A percentile compares a stretch with the other conserved stretches of the same genome.
phyloP scores from a whole-genome alignment of 306 rosid species.

The apple (Malus domestica) region DNA sequence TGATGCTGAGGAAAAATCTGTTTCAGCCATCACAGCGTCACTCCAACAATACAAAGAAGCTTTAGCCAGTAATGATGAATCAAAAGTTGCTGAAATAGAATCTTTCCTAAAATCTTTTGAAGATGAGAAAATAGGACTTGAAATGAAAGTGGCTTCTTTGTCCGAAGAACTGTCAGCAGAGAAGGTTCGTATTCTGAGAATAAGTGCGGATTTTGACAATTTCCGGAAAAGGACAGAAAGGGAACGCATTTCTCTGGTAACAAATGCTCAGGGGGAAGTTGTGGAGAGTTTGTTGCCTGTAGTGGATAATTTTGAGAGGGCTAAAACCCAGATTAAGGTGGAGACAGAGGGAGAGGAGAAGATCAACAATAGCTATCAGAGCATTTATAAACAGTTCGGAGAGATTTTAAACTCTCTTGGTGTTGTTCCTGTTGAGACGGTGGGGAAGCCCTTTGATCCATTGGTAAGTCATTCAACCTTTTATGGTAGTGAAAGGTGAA shows the following conservation, averaged over 20 bases:
- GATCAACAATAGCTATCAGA: constrained; percentile 85
- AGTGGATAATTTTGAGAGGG: constrained; percentile 95
- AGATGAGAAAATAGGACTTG: constrained; percentile 54
- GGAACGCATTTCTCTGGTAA: constrained; percentile 72
- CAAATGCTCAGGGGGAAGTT: constrained; percentile 91
- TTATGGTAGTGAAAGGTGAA: not conserved
- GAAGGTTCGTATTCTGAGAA: constrained; percentile 71
- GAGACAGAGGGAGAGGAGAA: constrained; percentile 91
- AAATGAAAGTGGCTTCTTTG: constrained; percentile 44
- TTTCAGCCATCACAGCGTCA: constrained; percentile 41
- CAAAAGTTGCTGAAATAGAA: constrained; percentile 58
- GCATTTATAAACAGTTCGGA: constrained; percentile 75
- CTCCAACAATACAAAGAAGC: constrained; percentile 75
- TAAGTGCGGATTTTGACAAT: constrained; percentile 94
- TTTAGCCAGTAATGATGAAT: constrained; percentile 56
- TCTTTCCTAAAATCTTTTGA: constrained; percentile 60
- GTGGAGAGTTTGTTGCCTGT: constrained; percentile 73
- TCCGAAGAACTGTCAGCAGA: constrained; percentile 56
- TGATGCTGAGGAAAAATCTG: constrained; percentile 40
- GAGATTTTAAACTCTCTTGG: constrained; percentile 75
- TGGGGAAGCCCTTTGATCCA: constrained; percentile 87
- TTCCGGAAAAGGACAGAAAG: constrained; percentile 92
- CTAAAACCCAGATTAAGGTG: constrained; percentile 75
- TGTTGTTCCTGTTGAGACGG: constrained; percentile 72
- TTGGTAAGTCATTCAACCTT: constrained; percentile 53